Conservation (phyloP, 1,284 basidiomycete species). For the Ganoderma lingzhi region DNA sequence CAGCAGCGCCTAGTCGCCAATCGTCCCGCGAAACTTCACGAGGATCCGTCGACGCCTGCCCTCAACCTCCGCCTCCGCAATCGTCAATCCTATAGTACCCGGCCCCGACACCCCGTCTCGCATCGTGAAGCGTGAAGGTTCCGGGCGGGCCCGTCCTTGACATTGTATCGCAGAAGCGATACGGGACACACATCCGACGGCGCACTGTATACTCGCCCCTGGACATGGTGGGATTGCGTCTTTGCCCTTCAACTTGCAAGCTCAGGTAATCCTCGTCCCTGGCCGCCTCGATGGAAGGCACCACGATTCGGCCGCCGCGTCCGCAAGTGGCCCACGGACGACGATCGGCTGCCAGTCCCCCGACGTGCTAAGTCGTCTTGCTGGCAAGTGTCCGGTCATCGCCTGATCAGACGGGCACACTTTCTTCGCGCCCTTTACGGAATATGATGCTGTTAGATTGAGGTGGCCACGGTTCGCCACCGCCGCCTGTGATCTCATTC, state of each 20-base stretch:
- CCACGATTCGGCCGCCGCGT: background rate
- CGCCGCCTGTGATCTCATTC: background rate
- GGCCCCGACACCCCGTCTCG: background rate
- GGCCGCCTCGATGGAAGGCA: constrained; percentile 8
- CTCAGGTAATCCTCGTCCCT: background rate
- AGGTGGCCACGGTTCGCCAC: background rate
- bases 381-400: background rate
- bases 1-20: background rate
- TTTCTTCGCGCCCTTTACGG: background rate
- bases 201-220: background rate
- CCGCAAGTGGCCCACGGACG: background rate
- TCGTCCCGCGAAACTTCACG: constrained; percentile 20
- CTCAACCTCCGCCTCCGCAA: background rate
- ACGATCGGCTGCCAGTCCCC: background rate
- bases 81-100: constrained; percentile 12
- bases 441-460: constrained; percentile 1
- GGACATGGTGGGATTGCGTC: background rate
- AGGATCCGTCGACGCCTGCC: background rate
- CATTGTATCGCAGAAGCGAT: background rate
- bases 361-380: constrained; percentile 2
- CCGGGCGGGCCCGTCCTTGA: constrained; percentile 8
- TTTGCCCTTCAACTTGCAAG: background rate
- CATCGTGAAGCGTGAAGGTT: background rate
- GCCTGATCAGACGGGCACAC: background rate
- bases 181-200: background rate